phyloP scores from a whole-genome alignment of 2,329 filamentous ascomycete genomes.

The Lasiodiplodia theobromae region DNA sequence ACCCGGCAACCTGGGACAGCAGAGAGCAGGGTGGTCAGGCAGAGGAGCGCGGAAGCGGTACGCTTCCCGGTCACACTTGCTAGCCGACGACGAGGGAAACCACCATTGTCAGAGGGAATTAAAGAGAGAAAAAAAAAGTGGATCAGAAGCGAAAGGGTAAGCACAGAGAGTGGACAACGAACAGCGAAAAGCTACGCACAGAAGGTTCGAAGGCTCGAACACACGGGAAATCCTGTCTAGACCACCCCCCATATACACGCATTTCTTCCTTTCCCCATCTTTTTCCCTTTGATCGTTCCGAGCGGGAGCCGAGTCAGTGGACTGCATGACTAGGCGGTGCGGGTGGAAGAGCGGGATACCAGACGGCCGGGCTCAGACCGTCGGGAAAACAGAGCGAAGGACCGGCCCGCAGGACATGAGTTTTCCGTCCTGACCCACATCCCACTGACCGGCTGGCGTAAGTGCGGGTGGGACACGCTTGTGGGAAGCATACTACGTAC shows the following conservation, averaged over 20 bases:
- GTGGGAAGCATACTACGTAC: too few relatives aligned
- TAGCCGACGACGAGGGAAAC: too few relatives aligned
- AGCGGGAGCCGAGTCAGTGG: neutral
- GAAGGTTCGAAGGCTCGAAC: too few relatives aligned
- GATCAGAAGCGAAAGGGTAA: too few relatives aligned
- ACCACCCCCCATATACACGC: too few relatives aligned
- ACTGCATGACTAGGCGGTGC: neutral
- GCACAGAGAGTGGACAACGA: too few relatives aligned
- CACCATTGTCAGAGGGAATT: neutral
- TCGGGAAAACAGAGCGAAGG: neutral
- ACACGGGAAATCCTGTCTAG: too few relatives aligned
- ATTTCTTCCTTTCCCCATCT: neutral
- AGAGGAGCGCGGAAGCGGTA: neutral
- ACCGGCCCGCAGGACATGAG: neutral
- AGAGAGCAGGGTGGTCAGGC: neutral
- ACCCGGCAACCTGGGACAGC: neutral
- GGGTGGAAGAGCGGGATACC: constrained; percentile 1
- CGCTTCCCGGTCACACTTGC: neutral
- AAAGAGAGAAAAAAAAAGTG: neutral
- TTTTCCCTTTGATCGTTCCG: neutral
- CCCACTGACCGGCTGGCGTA: neutral
- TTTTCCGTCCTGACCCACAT: neutral
- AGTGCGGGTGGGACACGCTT: too few relatives aligned
- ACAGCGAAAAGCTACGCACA: too few relatives aligned
- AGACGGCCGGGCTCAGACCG: neutral